Evolutionary conservation across 108 stramenopile species (phyloP).

Genomic region (Skeletonema menzelii): DNA sequence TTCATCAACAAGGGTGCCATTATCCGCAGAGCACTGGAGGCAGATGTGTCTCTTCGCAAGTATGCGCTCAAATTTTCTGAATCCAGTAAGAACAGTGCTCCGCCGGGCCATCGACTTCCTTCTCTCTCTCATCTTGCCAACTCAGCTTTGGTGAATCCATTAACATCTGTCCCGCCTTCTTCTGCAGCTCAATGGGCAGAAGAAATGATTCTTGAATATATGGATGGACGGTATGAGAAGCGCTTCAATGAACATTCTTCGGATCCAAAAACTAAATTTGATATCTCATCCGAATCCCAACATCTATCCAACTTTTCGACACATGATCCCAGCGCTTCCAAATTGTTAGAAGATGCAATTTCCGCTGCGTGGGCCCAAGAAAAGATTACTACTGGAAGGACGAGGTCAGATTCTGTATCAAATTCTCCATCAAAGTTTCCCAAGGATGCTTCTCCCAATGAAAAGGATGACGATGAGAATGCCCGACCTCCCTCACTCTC

Average conservation of each 20-base stretch:
- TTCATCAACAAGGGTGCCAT: slow-evolving; percentile 8
- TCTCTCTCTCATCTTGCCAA: slow-evolving; percentile 72
- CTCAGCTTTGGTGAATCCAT: slow-evolving; percentile 62
- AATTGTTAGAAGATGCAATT: slow-evolving; percentile 24
- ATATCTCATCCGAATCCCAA: neutral
- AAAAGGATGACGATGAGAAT: neutral
- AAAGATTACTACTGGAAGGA: slow-evolving; percentile 35
- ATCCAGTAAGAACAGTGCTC: neutral
- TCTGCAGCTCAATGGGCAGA: slow-evolving; percentile 72
- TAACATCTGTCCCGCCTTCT: slow-evolving; percentile 68
- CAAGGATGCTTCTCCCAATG: slow-evolving; percentile 5
- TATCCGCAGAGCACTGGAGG: slow-evolving; percentile 51
- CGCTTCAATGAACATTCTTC: neutral
- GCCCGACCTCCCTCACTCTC: slow-evolving; percentile 6
- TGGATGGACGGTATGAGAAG: slow-evolving; percentile 49
- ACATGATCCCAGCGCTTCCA: neutral
- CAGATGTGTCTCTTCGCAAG: slow-evolving; percentile 57
- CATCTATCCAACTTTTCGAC: neutral
- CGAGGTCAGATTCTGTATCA: slow-evolving; percentile 4
- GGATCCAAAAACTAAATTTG: slow-evolving; percentile 1
- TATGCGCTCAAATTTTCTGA: slow-evolving; percentile 28
- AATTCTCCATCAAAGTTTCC: neutral
- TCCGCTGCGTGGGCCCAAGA: slow-evolving; percentile 39
- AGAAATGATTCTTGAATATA: slow-evolving; percentile 73
- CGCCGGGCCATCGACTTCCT: slow-evolving; percentile 57